Evolutionary conservation across 1,139 yeast genomes (phyloP), one percentile per base, ranked within the genome.

Genomic region (Candida pseudocylindracea): DNA sequence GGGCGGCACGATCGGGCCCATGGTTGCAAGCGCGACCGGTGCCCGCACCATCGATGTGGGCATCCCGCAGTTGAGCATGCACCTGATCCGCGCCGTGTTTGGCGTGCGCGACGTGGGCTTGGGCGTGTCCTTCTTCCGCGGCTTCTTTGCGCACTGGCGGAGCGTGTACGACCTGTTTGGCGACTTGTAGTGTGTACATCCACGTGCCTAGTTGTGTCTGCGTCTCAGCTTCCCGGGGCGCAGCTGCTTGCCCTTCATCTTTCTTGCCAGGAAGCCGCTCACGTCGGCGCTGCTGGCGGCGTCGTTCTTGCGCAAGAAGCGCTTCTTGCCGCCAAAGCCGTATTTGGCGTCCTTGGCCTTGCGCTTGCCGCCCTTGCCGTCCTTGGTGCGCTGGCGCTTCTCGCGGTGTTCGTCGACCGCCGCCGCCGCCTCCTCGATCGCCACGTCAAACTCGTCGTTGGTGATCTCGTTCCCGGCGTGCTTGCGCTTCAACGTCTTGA

Each of bases 401-500:
- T 49, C 49, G 50, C 36, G 44, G 42, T 41, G 46, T 41, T 31
- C 51, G 30, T 54, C 47, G 35, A 54, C 55, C 37, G 55, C 53
- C 37, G 57, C 65, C 34, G 51, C 51, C 32, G 85, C 85, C 52
- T 85, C 96, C 54, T 85, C 96, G 40, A 88, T 67, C 30, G 93
- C 95, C 45, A 88, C 63, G 40, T 66, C 63, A 47, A 68, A 63
- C 36, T 60, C 74, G 43, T 69, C 72, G 41, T 66, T 71, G 40
- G 63, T 65, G 39, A 80, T 65, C 43, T 76, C 93, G 42, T 72
- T 70, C 38, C 71, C 67, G 42, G 75, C 72, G 56, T 93, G 72
- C 69, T 80, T 81, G 50, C 78, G 73, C 65, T 80, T 83, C 48
- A 88, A 66, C 26, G 79, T 66, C 54, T 83, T 83, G 53, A 88